Base-by-base conservation (phyloP, 2,329 filamentous ascomycete genomes). In the Paracoccidioides brasiliensis region DNA sequence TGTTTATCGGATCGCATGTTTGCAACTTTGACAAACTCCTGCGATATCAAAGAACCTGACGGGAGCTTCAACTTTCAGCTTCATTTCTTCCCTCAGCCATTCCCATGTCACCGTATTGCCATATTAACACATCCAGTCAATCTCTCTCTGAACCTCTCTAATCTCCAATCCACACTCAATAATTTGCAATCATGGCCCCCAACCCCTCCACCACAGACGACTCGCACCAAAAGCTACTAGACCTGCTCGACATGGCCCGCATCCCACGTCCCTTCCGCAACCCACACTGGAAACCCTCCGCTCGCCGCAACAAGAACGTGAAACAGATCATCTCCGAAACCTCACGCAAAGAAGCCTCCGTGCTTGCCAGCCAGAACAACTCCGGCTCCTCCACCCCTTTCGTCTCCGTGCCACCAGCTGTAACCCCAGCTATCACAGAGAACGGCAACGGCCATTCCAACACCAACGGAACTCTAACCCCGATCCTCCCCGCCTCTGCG, bases 301-400 rank as follows among this genome's bases (percentile, higher is more conserved):
- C 90, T 71, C 90, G 93, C 53, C 88, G 93, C 72, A 98, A 98
- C 81, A 98, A 98, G 78, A 97, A 95, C 72, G 85, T 97, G 72
- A 97, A 97, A 73, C 88, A 95, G 64, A 93, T 98, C 59, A 79
- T 98, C 58, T 86, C 89, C 57, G 93, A 98, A 66, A 88, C 86
- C 10, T 82, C 87, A 28, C 85, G 89, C 63, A 88, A 86, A 67
- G 91, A 97, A 75, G 88, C 89, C n/a, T 95, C 90, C 3, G 79
- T 88, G 40, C 78, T 90, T 66, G 88, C 86, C 14, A 95, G 88
- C 0, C 85, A 88, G 67, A 85, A 86, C 66, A 87, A 88, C 69
- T 90, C 86, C 66, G 90, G 90, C 61, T 79, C 82, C 54, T 88
- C 80, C 5, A 94, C 90, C 0, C 85, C 87, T 60, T 59, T 72